These are phyloP conservation scores for Chaetothyriales sp. DNA, from an alignment of 2,329 filamentous ascomycete species.

Conservation along the genomic window DNA sequence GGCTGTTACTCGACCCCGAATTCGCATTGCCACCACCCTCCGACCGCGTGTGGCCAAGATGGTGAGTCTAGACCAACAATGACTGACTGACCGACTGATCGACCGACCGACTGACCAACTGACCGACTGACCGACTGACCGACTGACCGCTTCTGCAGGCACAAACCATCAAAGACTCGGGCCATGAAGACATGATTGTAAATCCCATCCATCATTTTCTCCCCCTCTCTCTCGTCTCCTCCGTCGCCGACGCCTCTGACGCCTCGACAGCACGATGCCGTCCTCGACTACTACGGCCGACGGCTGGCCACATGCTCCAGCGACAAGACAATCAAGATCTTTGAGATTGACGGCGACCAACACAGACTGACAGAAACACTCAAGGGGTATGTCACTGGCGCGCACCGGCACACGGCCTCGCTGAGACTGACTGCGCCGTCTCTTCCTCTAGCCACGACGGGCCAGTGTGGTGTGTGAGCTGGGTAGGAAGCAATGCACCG, in stretches of 20 bases:
- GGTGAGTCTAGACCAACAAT: background rate
- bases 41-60: background rate
- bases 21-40: background rate
- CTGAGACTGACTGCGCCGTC: background rate
- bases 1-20: background rate
- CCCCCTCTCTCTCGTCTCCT: background rate
- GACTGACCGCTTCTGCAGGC: slow-evolving; percentile 33
- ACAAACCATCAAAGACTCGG: slow-evolving; percentile 70
- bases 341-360: slow-evolving; percentile 87
- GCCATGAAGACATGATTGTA: slow-evolving; percentile 99
- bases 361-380: slow-evolving; percentile 85
- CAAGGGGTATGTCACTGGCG: slow-evolving; percentile 54
- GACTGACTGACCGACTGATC: background rate
- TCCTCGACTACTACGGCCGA: slow-evolving; percentile 95
- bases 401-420: background rate
- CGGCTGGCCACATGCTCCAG: slow-evolving; percentile 94
- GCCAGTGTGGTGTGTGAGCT: slow-evolving; percentile 93
- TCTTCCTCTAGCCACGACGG: slow-evolving; percentile 63
- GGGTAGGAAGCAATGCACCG: slow-evolving; percentile 38
- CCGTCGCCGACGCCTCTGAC: background rate
- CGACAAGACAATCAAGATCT: slow-evolving; percentile 98
- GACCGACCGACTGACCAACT: no score
- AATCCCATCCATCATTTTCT: slow-evolving; percentile 36
- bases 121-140: no score
- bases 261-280: slow-evolving; percentile 68